phyloP scores from a whole-genome alignment of 441 rosid species.

The Mallotus japonicus region DNA sequence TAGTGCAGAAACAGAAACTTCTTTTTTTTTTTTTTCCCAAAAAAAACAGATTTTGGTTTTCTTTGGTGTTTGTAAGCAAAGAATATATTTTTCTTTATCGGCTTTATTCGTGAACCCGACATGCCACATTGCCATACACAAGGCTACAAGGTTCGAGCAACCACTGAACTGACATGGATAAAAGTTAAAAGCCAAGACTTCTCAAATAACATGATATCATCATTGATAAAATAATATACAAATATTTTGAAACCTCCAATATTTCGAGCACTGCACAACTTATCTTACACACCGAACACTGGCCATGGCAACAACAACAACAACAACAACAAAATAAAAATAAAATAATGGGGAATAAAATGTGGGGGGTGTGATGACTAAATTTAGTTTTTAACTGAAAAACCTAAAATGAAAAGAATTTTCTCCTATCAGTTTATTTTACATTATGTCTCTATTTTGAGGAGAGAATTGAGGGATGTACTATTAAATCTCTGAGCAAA shows the following conservation, averaged over 20 bases:
- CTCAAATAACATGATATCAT: neutral
- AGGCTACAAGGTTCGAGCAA: neutral
- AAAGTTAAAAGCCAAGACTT: neutral
- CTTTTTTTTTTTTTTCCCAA: no score
- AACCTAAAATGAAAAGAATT: neutral
- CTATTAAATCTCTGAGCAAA: slow-evolving; percentile 95
- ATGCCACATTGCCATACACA: no score
- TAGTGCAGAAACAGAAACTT: neutral
- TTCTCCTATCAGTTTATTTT: slow-evolving; percentile 2
- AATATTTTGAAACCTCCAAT: neutral
- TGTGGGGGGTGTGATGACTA: neutral
- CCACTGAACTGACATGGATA: neutral
- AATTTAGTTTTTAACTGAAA: no score
- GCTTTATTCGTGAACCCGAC: no score
- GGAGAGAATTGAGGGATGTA: slow-evolving; percentile 93
- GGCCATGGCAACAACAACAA: slow-evolving; percentile 8
- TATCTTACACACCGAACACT: slow-evolving; percentile 4
- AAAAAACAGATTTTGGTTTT: neutral
- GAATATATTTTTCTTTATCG: neutral
- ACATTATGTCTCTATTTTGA: slow-evolving; percentile 63
- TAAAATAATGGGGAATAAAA: neutral
- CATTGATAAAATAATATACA: slow-evolving; percentile 17
- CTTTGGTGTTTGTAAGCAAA: neutral
- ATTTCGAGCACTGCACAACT: slow-evolving; percentile 11
- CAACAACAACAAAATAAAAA: neutral